These are phyloP conservation scores for Pinus albicaulis DNA, from an alignment of 75 land plant genomes.

Conservation along the genomic window DNA sequence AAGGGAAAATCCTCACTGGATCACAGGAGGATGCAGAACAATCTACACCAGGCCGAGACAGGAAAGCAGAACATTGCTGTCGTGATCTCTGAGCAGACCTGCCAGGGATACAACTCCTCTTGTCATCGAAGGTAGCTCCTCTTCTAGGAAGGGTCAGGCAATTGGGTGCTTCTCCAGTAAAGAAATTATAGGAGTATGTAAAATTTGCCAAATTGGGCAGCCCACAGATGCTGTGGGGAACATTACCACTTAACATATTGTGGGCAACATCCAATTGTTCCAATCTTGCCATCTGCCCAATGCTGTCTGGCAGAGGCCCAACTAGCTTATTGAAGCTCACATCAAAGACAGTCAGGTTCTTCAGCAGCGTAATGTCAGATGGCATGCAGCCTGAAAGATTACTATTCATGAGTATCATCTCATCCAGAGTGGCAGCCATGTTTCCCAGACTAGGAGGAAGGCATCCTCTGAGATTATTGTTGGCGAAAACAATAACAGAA, in stretches of 20 bases:
- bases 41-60: constrained; percentile 16
- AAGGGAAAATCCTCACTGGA: neutral
- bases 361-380: constrained; percentile 20
- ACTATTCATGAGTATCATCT: constrained; percentile 46
- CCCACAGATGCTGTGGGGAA: constrained; percentile 54
- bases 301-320: constrained; percentile 28
- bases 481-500: constrained; percentile 69
- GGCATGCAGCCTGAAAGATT: constrained; percentile 25
- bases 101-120: constrained; percentile 45
- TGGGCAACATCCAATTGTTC: constrained; percentile 69
- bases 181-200: constrained; percentile 62
- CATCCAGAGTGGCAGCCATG: constrained; percentile 47
- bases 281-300: constrained; percentile 42
- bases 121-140: constrained; percentile 29
- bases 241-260: constrained; percentile 62
- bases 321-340: constrained; percentile 36
- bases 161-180: constrained; percentile 53
- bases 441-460: constrained; percentile 53
- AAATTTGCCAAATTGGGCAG: constrained; percentile 57
- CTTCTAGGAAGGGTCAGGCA: constrained; percentile 30
- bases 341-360: constrained; percentile 29
- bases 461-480: constrained; percentile 55
- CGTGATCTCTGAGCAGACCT: constrained; percentile 38
- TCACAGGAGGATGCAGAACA: constrained; percentile 10
- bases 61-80: constrained; percentile 21